These are phyloP conservation scores for Fusarium clavum DNA, from an alignment of 2,329 filamentous ascomycete genomes.

Conservation along the genomic window DNA sequence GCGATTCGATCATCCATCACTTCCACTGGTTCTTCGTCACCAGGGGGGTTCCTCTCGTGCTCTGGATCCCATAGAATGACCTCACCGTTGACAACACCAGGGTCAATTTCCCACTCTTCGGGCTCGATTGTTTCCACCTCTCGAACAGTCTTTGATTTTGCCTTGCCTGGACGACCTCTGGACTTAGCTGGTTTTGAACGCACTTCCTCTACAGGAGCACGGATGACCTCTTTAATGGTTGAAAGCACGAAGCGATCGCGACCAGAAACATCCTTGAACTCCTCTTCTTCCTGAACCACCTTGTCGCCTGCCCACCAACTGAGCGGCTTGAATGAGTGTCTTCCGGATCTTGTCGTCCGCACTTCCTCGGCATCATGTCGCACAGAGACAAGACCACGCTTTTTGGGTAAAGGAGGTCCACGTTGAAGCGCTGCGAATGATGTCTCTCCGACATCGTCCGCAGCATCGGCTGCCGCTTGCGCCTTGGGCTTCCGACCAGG, in stretches of 20 bases:
- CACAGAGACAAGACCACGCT: conserved; percentile 65
- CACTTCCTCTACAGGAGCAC: conserved; percentile 70
- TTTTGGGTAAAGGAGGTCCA: conserved; percentile 66
- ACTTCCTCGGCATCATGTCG: conserved; percentile 63
- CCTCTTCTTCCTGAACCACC: conserved; percentile 74
- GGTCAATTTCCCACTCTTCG: conserved; percentile 78
- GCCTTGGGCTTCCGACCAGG: conserved; percentile 43
- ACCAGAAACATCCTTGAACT: conserved; percentile 60
- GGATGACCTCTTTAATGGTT: conserved; percentile 81
- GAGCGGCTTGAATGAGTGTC: conserved; percentile 81
- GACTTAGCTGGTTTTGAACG: conserved; percentile 42
- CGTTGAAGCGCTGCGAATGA: conserved; percentile 62
- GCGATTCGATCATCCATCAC: conserved; percentile 67
- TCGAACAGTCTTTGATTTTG: conserved; percentile 50
- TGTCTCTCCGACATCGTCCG: conserved; percentile 57
- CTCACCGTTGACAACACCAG: conserved; percentile 72
- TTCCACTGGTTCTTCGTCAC: conserved; percentile 65
- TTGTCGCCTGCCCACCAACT: conserved; percentile 90
- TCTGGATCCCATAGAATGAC: conserved; percentile 73
- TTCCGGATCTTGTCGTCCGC: conserved; percentile 77
- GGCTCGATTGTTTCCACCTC: conserved; percentile 65
- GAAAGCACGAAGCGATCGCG: conserved; percentile 68
- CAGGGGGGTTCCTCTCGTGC: conserved; percentile 65
- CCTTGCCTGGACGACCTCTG: conserved; percentile 46
- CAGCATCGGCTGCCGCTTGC: conserved; percentile 43